Evolutionary conservation across 179 eudicot species (phyloP).

Genomic region (Silene noctiflora): DNA sequence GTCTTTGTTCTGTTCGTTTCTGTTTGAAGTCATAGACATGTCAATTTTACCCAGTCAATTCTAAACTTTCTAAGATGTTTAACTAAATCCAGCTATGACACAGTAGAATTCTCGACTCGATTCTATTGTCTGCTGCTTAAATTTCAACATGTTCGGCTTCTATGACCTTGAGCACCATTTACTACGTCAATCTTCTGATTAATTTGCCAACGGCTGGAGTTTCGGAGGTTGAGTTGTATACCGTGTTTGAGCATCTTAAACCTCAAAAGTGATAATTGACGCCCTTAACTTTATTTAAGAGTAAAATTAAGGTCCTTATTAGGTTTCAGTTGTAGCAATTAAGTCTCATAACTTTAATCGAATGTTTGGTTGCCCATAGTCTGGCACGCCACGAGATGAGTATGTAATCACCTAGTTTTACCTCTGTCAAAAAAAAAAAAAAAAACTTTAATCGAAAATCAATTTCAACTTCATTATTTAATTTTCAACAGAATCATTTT

Average conservation of each 20-base stretch:
- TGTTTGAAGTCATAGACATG: not conserved
- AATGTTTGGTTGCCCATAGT: too few relatives aligned
- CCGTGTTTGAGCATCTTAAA: not conserved
- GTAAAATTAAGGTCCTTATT: too few relatives aligned
- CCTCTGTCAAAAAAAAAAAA: too few relatives aligned
- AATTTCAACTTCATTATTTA: too few relatives aligned
- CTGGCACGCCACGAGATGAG: too few relatives aligned
- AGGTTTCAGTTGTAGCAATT: too few relatives aligned
- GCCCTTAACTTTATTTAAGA: too few relatives aligned
- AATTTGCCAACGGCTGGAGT: not conserved
- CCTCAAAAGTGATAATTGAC: too few relatives aligned
- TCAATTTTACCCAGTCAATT: not conserved
- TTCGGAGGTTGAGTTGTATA: not conserved
- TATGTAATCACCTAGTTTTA: too few relatives aligned
- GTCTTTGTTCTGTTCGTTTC: not conserved
- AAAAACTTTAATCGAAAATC: too few relatives aligned
- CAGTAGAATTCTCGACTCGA: slow-evolving; percentile 6
- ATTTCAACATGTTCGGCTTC: slow-evolving; percentile 8
- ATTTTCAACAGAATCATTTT: too few relatives aligned
- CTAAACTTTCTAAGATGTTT: not conserved
- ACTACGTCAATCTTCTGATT: not conserved
- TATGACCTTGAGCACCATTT: not conserved
- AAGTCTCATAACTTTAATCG: too few relatives aligned
- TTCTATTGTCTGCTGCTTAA: slow-evolving; percentile 2
- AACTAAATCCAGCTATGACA: slow-evolving; percentile 8